Conservation (phyloP, 345 rosid genomes). For the Eucalyptus curtisii region DNA sequence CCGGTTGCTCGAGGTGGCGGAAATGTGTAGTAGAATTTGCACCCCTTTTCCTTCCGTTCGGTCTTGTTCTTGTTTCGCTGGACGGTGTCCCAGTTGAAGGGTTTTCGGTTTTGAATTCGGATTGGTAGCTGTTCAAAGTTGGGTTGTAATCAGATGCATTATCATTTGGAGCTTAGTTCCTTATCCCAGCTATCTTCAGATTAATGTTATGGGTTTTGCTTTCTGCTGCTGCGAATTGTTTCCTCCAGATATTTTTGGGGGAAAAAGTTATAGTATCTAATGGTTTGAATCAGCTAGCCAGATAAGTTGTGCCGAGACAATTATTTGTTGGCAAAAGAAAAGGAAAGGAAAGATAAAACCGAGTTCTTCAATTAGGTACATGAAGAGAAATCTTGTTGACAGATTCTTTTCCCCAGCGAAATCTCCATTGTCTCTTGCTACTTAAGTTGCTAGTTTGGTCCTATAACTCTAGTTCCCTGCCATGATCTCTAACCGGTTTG, state of each 20-base stretch:
- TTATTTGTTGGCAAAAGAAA: neutral
- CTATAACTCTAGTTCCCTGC: neutral
- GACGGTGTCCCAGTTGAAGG: neutral
- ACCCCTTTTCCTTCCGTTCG: neutral
- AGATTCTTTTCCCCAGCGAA: neutral
- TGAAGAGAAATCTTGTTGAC: neutral
- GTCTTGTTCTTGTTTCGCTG: neutral
- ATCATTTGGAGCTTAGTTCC: neutral
- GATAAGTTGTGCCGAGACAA: neutral
- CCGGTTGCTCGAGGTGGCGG: neutral
- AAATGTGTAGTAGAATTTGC: neutral
- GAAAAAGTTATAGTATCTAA: neutral
- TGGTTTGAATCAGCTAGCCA: neutral
- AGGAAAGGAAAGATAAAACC: neutral
- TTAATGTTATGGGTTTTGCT: neutral
- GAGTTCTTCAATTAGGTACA: neutral
- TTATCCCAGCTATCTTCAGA: neutral
- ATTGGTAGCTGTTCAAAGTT: neutral
- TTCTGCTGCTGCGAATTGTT: neutral
- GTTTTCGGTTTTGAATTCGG: neutral
- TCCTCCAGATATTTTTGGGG: neutral
- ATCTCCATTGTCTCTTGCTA: neutral
- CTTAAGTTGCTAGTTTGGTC: neutral
- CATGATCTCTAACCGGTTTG: neutral
- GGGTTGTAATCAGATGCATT: neutral